Evolutionary conservation across 73 alveolate species (phyloP).

Genomic region (Paramecium tetraurelia): DNA sequence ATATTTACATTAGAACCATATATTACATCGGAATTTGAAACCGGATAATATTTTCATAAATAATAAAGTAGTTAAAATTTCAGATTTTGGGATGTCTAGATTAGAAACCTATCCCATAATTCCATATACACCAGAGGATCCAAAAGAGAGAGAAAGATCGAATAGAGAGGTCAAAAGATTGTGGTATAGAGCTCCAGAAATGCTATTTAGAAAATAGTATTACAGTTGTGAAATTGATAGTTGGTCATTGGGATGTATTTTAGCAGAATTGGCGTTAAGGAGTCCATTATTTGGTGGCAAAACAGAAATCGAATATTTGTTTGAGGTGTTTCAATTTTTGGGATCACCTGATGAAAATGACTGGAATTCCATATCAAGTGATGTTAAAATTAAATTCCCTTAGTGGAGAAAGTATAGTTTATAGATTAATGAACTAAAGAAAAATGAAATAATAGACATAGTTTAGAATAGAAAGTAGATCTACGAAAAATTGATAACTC

Average conservation of each 20-base stretch:
- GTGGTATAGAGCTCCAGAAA: constrained; percentile 98
- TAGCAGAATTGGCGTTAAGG: constrained; percentile 87
- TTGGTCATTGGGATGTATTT: constrained; percentile 95
- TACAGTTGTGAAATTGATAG: constrained; percentile 93
- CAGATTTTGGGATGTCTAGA: constrained; percentile 95
- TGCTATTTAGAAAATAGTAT: constrained; percentile 79
- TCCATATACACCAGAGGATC: constrained; percentile 98
- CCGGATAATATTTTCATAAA: background rate
- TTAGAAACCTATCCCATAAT: constrained; percentile 78
- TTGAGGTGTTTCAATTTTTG: constrained; percentile 74
- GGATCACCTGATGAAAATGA: constrained; percentile 73
- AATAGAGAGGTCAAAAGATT: constrained; percentile 92
- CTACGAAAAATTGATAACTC: constrained; percentile 57
- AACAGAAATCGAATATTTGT: constrained; percentile 82
- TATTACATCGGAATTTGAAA: constrained; percentile 27
- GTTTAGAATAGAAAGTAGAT: constrained; percentile 68
- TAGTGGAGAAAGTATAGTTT: constrained; percentile 72
- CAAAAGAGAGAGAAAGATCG: constrained; percentile 97
- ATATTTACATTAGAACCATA: constrained; percentile 14
- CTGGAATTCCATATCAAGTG: constrained; percentile 57
- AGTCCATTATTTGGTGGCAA: constrained; percentile 91
- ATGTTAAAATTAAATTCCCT: constrained; percentile 66
- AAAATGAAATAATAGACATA: constrained; percentile 56
- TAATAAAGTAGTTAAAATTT: constrained; percentile 72
- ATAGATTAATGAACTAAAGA: constrained; percentile 10